Evolutionary conservation across 2,329 filamentous ascomycete genomes (phyloP), one percentile per base, ranked within the genome.

Genomic region (Hymenotorrendiella dingleyae): DNA sequence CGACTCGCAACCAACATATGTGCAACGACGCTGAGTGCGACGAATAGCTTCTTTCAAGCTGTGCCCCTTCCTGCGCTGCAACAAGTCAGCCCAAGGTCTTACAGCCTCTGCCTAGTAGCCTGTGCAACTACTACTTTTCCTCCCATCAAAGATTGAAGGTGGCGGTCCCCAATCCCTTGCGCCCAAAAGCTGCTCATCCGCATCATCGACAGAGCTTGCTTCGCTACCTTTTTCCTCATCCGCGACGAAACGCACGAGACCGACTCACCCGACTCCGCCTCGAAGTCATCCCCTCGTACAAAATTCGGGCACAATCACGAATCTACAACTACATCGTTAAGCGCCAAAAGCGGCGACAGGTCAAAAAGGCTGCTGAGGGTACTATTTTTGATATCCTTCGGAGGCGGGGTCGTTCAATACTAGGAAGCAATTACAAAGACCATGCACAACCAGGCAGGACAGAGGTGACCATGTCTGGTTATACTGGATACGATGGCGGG

Each of bases 281-380:
- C 73, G 79, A 89, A 55, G 86, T 78, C 4, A 64, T 94, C 19
- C 86, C 87, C 10, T 68, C 72, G 38, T 74, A 86, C 55, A 85
- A 83, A 57, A 78, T 82, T 60, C 72, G 74, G 40, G 67, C 86
- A 7, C 88, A 94, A 65, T 82, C 82, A 27, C 78, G 80, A 43
- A 79, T 95, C 51, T 94, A 93, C 61, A 74, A 74, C 34, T 86
- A 82, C 50, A 72, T 94, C 43, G 68, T 90, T 49, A 71, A 73
- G 53, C 76, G 77, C 38, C 82, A 87, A 63, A 70, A 67, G 36
- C 73, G 68, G 54, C 70, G 73, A 47, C 64, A 66, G 53, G 67
- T 73, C 51, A 67, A 69, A 59, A 57, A 56, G 48, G 61, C 49
- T 53, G 62, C 48, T 53, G 60, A 52, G 44, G 63, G 37, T 50